Conservation (phyloP, 805 yeast species). For the Yarrowia keelungensis region DNA sequence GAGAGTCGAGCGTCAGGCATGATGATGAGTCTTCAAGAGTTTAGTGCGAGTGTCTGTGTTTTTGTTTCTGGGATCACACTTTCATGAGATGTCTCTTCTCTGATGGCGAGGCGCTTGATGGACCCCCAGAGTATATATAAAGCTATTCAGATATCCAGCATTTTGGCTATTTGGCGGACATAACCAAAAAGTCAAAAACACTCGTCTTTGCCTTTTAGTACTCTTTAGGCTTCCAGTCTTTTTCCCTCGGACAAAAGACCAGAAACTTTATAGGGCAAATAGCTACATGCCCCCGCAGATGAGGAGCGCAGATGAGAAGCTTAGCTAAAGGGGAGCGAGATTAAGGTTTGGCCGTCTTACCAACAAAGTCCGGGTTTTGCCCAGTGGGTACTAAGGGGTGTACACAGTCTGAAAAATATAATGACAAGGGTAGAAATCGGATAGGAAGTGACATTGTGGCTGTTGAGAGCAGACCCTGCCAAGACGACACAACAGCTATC, state of each 20-base stretch:
- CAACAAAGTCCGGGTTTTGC: constrained; percentile 31
- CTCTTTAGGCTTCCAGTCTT: constrained; percentile 27
- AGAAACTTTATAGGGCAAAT: constrained; percentile 6
- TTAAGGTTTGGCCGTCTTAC: constrained; percentile 9
- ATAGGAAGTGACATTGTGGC: too few species aligned
- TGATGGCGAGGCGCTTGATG: constrained; percentile 30
- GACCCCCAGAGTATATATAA: constrained; percentile 34
- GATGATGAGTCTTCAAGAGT: constrained; percentile 8
- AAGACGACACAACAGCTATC: too few species aligned
- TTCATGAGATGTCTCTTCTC: constrained; percentile 34
- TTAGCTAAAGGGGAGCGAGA: constrained; percentile 13
- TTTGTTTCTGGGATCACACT: constrained; percentile 23
- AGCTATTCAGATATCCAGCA: constrained; percentile 33
- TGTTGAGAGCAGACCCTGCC: too few species aligned
- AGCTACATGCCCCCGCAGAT: constrained; percentile 38
- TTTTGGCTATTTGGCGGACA: constrained; percentile 34
- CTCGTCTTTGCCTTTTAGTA: constrained; percentile 26
- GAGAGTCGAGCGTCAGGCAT: constrained; percentile 39
- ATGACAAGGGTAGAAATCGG: background rate
- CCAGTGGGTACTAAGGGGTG: background rate
- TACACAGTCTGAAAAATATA: background rate
- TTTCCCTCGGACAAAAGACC: constrained; percentile 36
- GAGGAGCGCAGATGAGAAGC: constrained; percentile 38
- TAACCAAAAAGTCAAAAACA: constrained; percentile 24
- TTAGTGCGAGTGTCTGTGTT: background rate